Evolutionary conservation across 1,139 yeast genomes (phyloP).

Genomic region (Geotrichum fermentans): DNA sequence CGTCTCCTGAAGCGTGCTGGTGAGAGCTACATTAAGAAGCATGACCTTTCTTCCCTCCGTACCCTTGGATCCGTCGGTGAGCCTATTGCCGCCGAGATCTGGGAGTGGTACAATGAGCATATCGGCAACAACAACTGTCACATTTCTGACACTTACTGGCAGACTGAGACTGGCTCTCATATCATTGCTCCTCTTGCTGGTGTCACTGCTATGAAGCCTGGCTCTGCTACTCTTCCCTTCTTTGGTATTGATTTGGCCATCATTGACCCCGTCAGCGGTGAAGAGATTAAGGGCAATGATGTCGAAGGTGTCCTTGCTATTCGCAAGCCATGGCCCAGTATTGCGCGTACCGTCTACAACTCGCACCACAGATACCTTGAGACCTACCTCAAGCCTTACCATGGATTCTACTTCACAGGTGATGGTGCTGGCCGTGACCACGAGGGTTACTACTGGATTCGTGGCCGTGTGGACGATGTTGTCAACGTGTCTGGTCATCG

Average conservation of each 20-base stretch:
- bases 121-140: conserved; percentile 85
- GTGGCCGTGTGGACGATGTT: conserved; percentile 98
- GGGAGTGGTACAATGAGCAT: conserved; percentile 96
- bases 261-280: conserved; percentile 88
- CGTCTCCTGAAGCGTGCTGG: conserved; percentile 95
- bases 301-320: conserved; percentile 95
- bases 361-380: conserved; percentile 88
- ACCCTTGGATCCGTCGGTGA: conserved; percentile 98
- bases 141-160: conserved; percentile 96
- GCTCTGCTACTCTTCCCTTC: conserved; percentile 94
- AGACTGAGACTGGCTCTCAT: conserved; percentile 96
- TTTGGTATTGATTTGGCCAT: conserved; percentile 88
- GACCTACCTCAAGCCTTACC: conserved; percentile 91
- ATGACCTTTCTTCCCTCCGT: conserved; percentile 85
- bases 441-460: conserved; percentile 96
- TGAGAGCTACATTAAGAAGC: conserved; percentile 79
- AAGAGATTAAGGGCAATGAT: conserved; percentile 78
- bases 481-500: conserved; percentile 98
- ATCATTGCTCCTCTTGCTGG: conserved; percentile 95
- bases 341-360: conserved; percentile 94
- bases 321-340: conserved; percentile 91
- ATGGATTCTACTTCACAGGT: conserved; percentile 95
- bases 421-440: conserved; percentile 98
- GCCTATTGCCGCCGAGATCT: conserved; percentile 95
- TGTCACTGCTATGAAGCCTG: conserved; percentile 91